Conservation (phyloP, 1,284 basidiomycete genomes). For the Cryptococcus sp. region DNA sequence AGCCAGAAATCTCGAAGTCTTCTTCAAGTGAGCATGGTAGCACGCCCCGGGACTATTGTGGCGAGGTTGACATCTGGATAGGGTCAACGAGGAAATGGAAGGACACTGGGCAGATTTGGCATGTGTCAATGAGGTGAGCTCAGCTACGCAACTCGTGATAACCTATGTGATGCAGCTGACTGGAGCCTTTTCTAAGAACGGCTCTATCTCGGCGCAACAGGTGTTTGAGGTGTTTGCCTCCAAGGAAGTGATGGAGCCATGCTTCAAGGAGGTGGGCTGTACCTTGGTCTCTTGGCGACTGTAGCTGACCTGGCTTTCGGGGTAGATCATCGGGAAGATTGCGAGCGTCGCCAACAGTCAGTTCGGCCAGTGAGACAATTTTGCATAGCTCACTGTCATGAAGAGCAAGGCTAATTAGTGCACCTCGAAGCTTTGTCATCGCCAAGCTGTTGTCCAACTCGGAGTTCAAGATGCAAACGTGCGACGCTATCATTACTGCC, state of each 20-base stretch:
- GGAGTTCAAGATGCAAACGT: conserved; percentile 25
- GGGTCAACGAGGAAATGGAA: conserved; percentile 36
- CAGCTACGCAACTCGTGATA: neutral
- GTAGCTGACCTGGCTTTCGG: no score
- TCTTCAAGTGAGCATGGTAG: conserved; percentile 25
- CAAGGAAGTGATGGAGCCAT: conserved; percentile 38
- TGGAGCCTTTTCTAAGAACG: conserved; percentile 28
- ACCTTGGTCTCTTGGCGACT: no score
- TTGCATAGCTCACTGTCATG: no score
- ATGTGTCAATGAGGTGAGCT: conserved; percentile 37
- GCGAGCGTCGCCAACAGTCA: conserved; percentile 42
- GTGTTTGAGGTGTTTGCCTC: conserved; percentile 44
- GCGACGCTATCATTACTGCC: conserved; percentile 37
- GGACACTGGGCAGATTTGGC: conserved; percentile 41
- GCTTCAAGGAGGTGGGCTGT: conserved; percentile 36
- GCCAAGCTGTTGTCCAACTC: conserved; percentile 37
- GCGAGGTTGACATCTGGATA: conserved; percentile 6
- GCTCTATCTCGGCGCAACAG: conserved; percentile 46
- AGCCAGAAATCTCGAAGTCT: conserved; percentile 25
- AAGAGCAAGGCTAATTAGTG: neutral
- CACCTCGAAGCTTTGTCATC: conserved; percentile 34
- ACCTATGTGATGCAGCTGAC: neutral
- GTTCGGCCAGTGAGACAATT: conserved; percentile 46
- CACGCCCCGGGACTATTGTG: neutral
- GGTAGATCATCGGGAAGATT: conserved; percentile 36